These are phyloP conservation scores for Spiromastix sp. DNA, from an alignment of 2,329 filamentous ascomycete species.

Conservation along the genomic window DNA sequence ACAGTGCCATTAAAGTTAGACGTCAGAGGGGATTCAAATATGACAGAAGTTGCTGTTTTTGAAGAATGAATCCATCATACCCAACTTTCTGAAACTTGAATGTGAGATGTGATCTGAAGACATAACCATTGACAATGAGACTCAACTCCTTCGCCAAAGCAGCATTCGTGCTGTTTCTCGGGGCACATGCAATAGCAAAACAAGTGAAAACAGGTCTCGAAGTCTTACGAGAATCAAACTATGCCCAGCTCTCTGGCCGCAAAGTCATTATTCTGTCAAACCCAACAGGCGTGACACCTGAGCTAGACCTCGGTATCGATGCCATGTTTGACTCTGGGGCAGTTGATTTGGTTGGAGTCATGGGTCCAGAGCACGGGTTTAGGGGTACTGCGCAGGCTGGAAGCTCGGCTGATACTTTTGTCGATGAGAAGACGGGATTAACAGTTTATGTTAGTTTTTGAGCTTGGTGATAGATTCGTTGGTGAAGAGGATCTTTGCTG, in stretches of 20 bases:
- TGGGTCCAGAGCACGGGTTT: conserved; percentile 5
- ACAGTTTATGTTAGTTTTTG: conserved; percentile 2
- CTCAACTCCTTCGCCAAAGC: neutral
- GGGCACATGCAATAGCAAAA: neutral
- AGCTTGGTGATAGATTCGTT: neutral
- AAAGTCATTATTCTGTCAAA: conserved; percentile 1
- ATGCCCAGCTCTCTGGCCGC: conserved; percentile 4
- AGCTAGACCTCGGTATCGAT: conserved; percentile 3
- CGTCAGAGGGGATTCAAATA: no score
- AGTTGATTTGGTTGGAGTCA: conserved; percentile 1
- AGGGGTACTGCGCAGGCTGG: conserved; percentile 3
- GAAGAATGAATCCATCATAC: no score
- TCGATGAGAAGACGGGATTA: conserved; percentile 1
- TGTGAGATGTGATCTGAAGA: no score
- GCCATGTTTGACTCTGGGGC: conserved; percentile 4
- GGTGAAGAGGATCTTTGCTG: neutral
- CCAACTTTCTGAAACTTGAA: no score
- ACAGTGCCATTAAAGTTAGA: no score
- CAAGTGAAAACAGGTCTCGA: conserved; percentile 1
- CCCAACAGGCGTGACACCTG: conserved; percentile 1
- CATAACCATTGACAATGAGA: neutral
- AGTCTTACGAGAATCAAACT: conserved; percentile 2
- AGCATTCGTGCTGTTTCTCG: neutral
- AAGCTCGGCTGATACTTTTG: conserved; percentile 1
- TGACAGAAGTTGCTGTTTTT: neutral